These are phyloP conservation scores for Rhodotorula taiwanensis DNA, from an alignment of 768 basidiomycete species.

Conservation along the genomic window DNA sequence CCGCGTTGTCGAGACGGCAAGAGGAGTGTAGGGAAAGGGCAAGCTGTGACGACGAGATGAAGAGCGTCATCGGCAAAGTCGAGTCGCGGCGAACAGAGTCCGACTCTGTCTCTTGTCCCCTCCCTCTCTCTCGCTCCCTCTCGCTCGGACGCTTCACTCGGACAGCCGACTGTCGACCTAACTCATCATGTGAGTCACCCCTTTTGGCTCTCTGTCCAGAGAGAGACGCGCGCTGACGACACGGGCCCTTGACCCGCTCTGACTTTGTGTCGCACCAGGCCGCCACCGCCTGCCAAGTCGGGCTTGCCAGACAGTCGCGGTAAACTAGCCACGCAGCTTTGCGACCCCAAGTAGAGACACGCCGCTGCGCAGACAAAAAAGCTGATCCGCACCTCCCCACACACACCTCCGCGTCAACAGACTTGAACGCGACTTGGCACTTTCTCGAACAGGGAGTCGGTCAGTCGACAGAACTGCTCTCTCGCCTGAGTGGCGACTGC, in stretches of 20 bases:
- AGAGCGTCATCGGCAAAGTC: too few species aligned
- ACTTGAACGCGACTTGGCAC: slow-evolving; percentile 76
- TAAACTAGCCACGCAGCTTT: too few species aligned
- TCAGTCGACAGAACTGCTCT: too few species aligned
- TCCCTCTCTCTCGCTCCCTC: neutral
- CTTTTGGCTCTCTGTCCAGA: too few species aligned
- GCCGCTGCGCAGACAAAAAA: neutral
- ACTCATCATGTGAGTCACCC: neutral
- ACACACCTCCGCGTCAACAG: slow-evolving; percentile 39
- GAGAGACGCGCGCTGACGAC: too few species aligned
- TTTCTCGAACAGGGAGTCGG: slow-evolving; percentile 66
- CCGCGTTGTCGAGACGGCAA: too few species aligned
- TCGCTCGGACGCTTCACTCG: neutral
- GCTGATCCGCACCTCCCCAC: neutral
- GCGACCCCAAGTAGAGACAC: neutral
- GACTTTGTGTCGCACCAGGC: too few species aligned
- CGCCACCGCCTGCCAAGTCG: neutral
- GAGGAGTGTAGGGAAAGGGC: too few species aligned
- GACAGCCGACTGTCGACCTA: neutral
- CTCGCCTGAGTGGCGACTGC: too few species aligned
- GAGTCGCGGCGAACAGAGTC: too few species aligned
- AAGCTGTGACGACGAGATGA: too few species aligned
- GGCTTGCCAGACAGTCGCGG: slow-evolving; percentile 3
- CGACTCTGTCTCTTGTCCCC: slow-evolving; percentile 1
- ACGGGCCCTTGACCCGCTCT: too few species aligned